Percentiles rank a stretch among this genome's conserved stretches.
Conservation (phyloP, 1,284 basidiomycete genomes). For the Coniophora puteana region DNA sequence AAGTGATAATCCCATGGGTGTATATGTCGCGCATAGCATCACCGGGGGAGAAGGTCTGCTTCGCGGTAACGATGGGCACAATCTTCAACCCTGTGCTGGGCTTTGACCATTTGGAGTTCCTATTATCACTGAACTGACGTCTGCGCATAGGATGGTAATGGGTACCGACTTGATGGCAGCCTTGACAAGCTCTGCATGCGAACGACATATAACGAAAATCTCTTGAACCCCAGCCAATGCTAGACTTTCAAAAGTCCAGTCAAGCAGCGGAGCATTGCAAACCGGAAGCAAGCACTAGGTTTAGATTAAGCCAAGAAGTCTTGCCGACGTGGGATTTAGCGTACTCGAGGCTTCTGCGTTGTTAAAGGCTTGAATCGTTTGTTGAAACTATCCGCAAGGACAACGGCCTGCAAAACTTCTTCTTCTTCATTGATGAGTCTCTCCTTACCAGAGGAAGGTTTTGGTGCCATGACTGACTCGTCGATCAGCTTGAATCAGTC, state of each 20-base stretch:
- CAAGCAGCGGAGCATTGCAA: constrained; percentile 89
- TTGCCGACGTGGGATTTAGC: constrained; percentile 19
- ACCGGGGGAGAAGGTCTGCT: constrained; percentile 87
- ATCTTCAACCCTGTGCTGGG: constrained; percentile 79
- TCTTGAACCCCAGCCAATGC: constrained; percentile 92
- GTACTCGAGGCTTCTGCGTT: constrained; percentile 74
- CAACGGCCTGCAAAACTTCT: constrained; percentile 85
- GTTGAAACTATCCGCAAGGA: constrained; percentile 95
- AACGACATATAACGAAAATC: constrained; percentile 91
- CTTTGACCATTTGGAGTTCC: constrained; percentile 79
- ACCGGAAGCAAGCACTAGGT: constrained; percentile 86
- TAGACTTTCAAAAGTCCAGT: constrained; percentile 96
- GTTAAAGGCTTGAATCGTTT: constrained; percentile 89
- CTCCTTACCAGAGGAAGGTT: constrained; percentile 51
- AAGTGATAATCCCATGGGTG: constrained; percentile 86
- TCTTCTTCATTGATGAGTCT: constrained; percentile 67
- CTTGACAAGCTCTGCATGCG: constrained; percentile 81
- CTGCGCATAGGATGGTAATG: constrained; percentile 7
- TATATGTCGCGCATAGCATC: constrained; percentile 98
- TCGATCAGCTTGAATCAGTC: constrained; percentile 4
- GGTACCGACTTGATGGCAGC: constrained; percentile 70
- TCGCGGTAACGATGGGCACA: constrained; percentile 82
- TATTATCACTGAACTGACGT: constrained; percentile 23
- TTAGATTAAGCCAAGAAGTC: constrained; percentile 17
- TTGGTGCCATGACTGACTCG: constrained; percentile 74